Evolutionary conservation across 139 green algal species (phyloP), one percentile per base, ranked within the genome.

Genomic region (Pleodorina starrii): DNA sequence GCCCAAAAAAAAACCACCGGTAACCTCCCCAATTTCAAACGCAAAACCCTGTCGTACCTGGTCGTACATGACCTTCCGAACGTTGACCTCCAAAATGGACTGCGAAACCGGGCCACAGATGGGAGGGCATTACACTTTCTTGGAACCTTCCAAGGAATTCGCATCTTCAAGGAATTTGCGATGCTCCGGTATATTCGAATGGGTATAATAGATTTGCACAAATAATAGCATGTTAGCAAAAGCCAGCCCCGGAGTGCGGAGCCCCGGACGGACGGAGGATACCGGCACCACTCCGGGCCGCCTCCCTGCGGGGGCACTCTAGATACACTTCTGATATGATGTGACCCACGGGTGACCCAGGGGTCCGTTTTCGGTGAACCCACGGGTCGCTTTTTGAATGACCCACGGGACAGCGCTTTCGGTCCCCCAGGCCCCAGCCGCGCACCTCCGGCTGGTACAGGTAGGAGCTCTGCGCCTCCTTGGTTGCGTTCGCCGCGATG

Each of bases 401-500:
- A n/a, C n/a, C n/a, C n/a, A n/a, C n/a, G n/a, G n/a, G n/a, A n/a
- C n/a, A n/a, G n/a, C 51, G 17, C 51, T 60, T 17, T 27, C 51
- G 51, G 17, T 14, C 51, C 14, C 51, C 14, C 17, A 60, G 14
- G 51, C 51, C 51, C 51, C 51, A 17, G 51, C 51, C 51, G 51
- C 51, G 14, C 19, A 88, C 84, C 84, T 89, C 69, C 1, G 90
- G 90, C 80, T 93, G 90, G 48, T 74, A 89, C 5, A 91, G 86
- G 81, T 93, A 93, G 44, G 44, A n/a, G 29, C 36, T 32, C 43
- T 59, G 50, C 17, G 85, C 54, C 88, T 94, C 90, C 0, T 84
- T 29, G 19, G 92, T 91, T 21, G 51, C n/a, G 78, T 94, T 94
- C 59, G 69, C 66, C 0, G 92, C 92, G 40, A 95, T 93, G 54